Evolutionary conservation across 1,139 yeast species (phyloP).

Genomic region (Blastobotrys petasosporus): DNA sequence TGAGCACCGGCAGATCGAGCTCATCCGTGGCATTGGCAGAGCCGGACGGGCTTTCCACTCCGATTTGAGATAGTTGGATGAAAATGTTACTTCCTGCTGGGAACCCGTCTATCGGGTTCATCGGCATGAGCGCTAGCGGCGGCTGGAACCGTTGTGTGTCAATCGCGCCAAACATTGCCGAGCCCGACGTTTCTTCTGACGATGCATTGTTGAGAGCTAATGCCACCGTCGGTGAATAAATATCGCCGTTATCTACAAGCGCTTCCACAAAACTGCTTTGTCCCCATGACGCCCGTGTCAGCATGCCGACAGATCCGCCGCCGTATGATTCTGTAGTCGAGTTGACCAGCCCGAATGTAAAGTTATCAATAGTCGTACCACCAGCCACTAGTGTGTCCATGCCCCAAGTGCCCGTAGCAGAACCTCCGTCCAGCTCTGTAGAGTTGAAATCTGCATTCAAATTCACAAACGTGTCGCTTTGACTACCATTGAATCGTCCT

Average conservation of each 20-base stretch:
- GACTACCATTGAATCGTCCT: conserved; percentile 11
- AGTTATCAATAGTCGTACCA: conserved; percentile 9
- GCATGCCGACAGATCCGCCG: too few relatives aligned
- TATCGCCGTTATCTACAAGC: too few relatives aligned
- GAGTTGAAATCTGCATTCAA: conserved; percentile 7
- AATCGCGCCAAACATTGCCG: conserved; percentile 11
- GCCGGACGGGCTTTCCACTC: conserved; percentile 4
- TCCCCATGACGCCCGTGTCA: too few relatives aligned
- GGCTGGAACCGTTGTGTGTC: conserved; percentile 7
- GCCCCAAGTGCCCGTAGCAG: conserved; percentile 17
- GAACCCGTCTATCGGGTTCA: conserved; percentile 43
- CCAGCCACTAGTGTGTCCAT: conserved; percentile 17
- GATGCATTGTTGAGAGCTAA: too few relatives aligned
- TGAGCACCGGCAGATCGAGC: conserved; percentile 20
- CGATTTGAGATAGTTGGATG: conserved; percentile 24
- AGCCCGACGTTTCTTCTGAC: not conserved
- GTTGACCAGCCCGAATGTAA: conserved; percentile 20
- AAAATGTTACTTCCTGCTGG: conserved; percentile 1
- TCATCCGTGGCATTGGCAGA: conserved; percentile 9
- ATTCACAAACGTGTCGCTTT: conserved; percentile 15
- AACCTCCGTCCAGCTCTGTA: conserved; percentile 16
- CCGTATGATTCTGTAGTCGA: conserved; percentile 9
- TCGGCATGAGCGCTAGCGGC: conserved; percentile 36
- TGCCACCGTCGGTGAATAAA: too few relatives aligned
- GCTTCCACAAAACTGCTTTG: too few relatives aligned